phyloP scores from a whole-genome alignment of 2,329 filamentous ascomycete genomes.

The Colletotrichum salicis region DNA sequence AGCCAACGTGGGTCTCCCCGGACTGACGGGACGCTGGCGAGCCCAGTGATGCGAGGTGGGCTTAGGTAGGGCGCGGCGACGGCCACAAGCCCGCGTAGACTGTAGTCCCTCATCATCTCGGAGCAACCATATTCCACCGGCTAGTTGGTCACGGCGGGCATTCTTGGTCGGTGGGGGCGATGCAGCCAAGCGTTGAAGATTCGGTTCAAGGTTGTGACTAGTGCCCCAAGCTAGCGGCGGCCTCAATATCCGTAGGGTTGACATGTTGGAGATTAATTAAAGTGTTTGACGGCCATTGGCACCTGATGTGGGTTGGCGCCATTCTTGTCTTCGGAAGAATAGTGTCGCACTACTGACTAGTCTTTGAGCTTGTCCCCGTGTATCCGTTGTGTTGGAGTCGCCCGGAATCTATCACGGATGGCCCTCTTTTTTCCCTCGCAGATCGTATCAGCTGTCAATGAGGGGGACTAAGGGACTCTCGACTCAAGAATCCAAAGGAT shows the following conservation, averaged over 20 bases:
- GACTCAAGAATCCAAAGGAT: background rate
- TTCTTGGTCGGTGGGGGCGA: background rate
- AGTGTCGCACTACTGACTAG: constrained; percentile 34
- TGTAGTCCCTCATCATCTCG: constrained; percentile 30
- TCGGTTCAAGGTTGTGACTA: constrained; percentile 30
- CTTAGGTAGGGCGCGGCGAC: constrained; percentile 6
- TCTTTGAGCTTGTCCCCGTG: constrained; percentile 26
- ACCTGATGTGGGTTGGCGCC: constrained; percentile 17
- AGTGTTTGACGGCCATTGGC: constrained; percentile 23
- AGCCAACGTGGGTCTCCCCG: constrained; percentile 18
- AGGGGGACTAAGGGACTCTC: background rate
- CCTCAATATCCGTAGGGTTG: constrained; percentile 35
- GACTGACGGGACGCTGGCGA: constrained; percentile 15
- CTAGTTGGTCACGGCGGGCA: background rate
- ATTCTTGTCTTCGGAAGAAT: constrained; percentile 29
- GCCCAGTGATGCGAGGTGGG: constrained; percentile 7
- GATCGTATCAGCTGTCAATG: background rate
- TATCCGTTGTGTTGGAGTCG: constrained; percentile 4
- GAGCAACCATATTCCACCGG: constrained; percentile 33
- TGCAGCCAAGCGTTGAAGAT: constrained; percentile 22
- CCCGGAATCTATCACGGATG: background rate
- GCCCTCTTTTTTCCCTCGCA: constrained; percentile 9
- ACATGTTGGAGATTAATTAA: constrained; percentile 31
- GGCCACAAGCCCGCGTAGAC: background rate
- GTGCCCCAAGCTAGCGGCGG: constrained; percentile 11